phyloP scores from a whole-genome alignment of 2,329 filamentous ascomycete species.

The Claviceps monticola region DNA sequence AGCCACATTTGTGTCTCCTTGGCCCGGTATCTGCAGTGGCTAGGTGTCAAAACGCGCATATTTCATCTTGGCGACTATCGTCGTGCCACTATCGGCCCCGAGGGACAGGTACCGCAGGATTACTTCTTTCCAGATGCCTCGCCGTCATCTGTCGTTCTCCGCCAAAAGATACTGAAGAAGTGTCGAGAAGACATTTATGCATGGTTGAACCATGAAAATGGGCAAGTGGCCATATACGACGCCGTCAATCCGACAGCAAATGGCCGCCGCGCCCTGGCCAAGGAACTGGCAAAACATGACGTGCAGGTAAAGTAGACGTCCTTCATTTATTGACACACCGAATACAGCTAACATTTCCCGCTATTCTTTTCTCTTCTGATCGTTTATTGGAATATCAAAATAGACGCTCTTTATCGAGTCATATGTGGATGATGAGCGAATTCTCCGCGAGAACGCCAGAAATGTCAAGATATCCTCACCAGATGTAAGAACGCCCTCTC shows the following conservation, averaged over 20 bases:
- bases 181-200: constrained; percentile 94
- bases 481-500: constrained; percentile 46
- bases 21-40: constrained; percentile 87
- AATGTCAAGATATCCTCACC: constrained; percentile 97
- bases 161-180: constrained; percentile 95
- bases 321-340: background rate
- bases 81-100: constrained; percentile 73
- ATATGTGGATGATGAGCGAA: constrained; percentile 80
- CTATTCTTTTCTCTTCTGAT: too few relatives aligned
- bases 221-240: constrained; percentile 96
- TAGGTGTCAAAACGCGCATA: constrained; percentile 94
- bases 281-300: constrained; percentile 95
- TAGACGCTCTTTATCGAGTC: constrained; percentile 95
- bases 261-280: constrained; percentile 71
- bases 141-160: constrained; percentile 77
- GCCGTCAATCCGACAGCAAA: constrained; percentile 85
- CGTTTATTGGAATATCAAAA: background rate
- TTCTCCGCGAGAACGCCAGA: constrained; percentile 91
- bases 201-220: constrained; percentile 93
- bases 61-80: constrained; percentile 97
- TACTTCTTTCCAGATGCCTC: constrained; percentile 97
- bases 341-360: background rate
- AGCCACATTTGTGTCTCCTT: constrained; percentile 92
- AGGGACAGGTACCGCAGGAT: constrained; percentile 78
- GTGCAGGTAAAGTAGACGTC: constrained; percentile 48